Evolutionary conservation across 768 basidiomycete genomes (phyloP), one percentile per base, ranked within the genome.

Genomic region (Mrakia gelida): DNA sequence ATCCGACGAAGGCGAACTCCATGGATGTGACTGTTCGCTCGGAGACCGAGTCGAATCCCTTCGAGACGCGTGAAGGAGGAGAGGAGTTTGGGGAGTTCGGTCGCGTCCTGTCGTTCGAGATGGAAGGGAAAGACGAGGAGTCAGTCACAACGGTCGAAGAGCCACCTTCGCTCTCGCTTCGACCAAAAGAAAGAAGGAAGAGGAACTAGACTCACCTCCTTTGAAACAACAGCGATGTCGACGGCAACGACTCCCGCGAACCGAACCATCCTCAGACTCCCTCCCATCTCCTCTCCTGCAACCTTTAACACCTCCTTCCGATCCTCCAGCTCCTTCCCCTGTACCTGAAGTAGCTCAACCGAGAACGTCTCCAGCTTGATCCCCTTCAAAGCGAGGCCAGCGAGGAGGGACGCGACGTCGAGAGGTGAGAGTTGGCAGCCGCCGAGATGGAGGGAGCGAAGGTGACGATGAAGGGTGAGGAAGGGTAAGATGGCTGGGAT

Each of bases 331-430:
- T 43, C 67, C 41, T 43, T 34, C 34, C 41, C 67, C 13, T 38
- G 41, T 18, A 43, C 38, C 32, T 26, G 67, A 6, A 70, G 10
- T 10, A 70, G 67, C 67, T 70, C 67, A 1, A 70, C 34, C 2
- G 67, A 70, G 21, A 70, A n/a, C 11, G 38, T 45, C 67, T 70
- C 67, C 34, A 70, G 67, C 67, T 43, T 38, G 38, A 70, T 70
- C 41, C 41, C 67, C 26, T 8, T 41, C 6, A 23, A 4, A 9
- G 38, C 67, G 38, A 70, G 67, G 8, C 67, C 67, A 23, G 34
- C 2, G 5, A 70, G 34, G 13, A 70, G 67, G 2, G 32, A 38
- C 67, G 67, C 67, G 67, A 70, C 34, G 41, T 70, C 67, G 2
- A 26, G 3, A 9, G 67, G 67, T 3, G 34, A 34, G 23, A 70